These are phyloP conservation scores for Setomelanomma holmii DNA, from an alignment of 2,329 filamentous ascomycete species.

Conservation along the genomic window DNA sequence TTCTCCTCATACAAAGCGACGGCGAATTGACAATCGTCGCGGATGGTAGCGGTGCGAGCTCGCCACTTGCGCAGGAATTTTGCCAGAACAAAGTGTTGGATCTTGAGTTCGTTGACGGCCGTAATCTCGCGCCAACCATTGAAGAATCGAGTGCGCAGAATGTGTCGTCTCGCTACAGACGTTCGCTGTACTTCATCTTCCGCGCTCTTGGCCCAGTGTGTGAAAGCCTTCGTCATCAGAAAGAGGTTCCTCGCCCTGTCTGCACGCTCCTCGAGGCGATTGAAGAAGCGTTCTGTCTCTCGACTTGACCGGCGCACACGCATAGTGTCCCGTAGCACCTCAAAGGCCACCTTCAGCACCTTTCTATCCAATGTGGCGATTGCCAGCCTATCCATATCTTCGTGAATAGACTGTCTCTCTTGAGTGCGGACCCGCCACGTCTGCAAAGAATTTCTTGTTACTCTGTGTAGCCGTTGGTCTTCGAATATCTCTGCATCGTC, in stretches of 20 bases:
- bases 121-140: slow-evolving; percentile 73
- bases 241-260: slow-evolving; percentile 70
- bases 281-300: slow-evolving; percentile 62
- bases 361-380: slow-evolving; percentile 56
- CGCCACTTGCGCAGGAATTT: slow-evolving; percentile 65
- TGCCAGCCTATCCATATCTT: slow-evolving; percentile 44
- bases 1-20: slow-evolving; percentile 41
- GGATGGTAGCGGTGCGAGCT: slow-evolving; percentile 48
- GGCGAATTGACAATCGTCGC: slow-evolving; percentile 43
- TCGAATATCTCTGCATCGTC: slow-evolving; percentile 57
- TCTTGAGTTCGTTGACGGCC: slow-evolving; percentile 64
- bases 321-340: slow-evolving; percentile 42
- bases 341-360: slow-evolving; percentile 61
- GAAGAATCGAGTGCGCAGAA: slow-evolving; percentile 73
- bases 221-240: slow-evolving; percentile 69
- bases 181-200: slow-evolving; percentile 71
- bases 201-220: slow-evolving; percentile 72
- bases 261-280: slow-evolving; percentile 65
- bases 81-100: slow-evolving; percentile 58
- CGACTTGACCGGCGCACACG: slow-evolving; percentile 49
- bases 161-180: slow-evolving; percentile 71
- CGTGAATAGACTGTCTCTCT: slow-evolving; percentile 14
- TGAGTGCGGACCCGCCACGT: slow-evolving; percentile 57
- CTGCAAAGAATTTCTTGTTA: slow-evolving; percentile 44
- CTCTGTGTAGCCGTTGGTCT: slow-evolving; percentile 35